Conservation (phyloP, 768 basidiomycete species). For the Suillus hirtellus region DNA sequence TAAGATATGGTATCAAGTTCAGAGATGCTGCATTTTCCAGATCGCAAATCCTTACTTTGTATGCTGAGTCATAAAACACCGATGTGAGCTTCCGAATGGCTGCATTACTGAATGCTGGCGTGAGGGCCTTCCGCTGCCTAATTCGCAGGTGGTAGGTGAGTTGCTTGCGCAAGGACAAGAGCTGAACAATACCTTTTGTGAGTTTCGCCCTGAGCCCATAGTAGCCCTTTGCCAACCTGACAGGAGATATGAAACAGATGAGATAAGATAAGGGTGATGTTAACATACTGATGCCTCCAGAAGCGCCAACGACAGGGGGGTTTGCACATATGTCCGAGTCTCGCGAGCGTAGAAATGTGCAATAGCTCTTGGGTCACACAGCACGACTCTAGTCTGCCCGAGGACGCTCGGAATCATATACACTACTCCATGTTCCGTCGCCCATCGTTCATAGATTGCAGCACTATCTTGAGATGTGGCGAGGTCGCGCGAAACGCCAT, state of each 20-base stretch:
- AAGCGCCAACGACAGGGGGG: constrained; percentile 31
- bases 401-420: constrained; percentile 20
- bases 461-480: constrained; percentile 6
- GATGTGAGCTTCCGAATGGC: constrained; percentile 38
- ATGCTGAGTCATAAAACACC: constrained; percentile 43
- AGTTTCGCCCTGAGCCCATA: constrained; percentile 21
- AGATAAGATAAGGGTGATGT: not conserved
- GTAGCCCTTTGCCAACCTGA: constrained; percentile 32
- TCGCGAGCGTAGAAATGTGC: constrained; percentile 43
- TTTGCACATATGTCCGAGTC: constrained; percentile 40
- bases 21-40: not conserved
- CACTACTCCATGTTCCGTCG: constrained; percentile 20
- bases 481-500: constrained; percentile 17
- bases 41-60: constrained; percentile 35
- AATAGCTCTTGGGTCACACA: constrained; percentile 49
- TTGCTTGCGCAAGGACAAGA: not conserved
- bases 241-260: not conserved
- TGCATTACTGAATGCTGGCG: constrained; percentile 43
- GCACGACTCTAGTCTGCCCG: constrained; percentile 15
- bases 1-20: not conserved
- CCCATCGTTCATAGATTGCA: constrained; percentile 24
- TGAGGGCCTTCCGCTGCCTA: constrained; percentile 39
- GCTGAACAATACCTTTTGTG: not conserved
- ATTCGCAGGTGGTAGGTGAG: not conserved
- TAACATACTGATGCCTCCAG: constrained; percentile 26